phyloP scores from a whole-genome alignment of 2,329 filamentous ascomycete genomes.

The Rutstroemia sp. region DNA sequence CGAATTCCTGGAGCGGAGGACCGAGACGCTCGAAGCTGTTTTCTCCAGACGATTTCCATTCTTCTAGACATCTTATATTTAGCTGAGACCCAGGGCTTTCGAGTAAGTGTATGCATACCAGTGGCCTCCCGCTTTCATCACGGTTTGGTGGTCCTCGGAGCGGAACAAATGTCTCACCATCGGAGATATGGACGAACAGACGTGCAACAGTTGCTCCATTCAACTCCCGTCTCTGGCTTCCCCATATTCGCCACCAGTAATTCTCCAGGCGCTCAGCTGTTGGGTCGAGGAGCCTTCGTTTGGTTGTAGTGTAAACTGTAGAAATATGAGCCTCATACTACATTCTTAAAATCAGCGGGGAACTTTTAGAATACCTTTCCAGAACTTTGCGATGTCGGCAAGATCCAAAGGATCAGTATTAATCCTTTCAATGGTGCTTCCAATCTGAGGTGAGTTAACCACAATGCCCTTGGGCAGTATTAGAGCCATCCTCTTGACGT shows the following conservation, averaged over 20 bases:
- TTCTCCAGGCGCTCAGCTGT: conserved; percentile 55
- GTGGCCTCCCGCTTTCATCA: conserved; percentile 38
- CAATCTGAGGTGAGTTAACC: conserved; percentile 44
- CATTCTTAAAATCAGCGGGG: background rate
- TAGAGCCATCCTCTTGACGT: conserved; percentile 29
- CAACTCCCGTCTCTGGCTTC: conserved; percentile 40
- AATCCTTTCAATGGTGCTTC: conserved; percentile 45
- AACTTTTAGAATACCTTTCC: conserved; percentile 40
- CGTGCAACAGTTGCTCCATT: conserved; percentile 46
- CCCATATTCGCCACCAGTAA: conserved; percentile 61
- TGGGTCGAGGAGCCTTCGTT: conserved; percentile 51
- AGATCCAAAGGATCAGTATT: conserved; percentile 35
- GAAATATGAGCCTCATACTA: conserved; percentile 13
- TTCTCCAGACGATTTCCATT: conserved; percentile 13
- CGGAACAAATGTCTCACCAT: conserved; percentile 49
- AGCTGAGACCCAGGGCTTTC: conserved; percentile 15
- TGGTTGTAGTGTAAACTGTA: conserved; percentile 53
- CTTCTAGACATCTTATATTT: conserved; percentile 20
- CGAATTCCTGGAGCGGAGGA: conserved; percentile 11
- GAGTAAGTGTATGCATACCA: conserved; percentile 33
- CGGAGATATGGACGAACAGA: conserved; percentile 51
- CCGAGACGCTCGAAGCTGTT: conserved; percentile 19
- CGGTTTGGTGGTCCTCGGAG: conserved; percentile 45
- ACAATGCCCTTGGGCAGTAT: conserved; percentile 52
- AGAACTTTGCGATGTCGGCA: conserved; percentile 48